Evolutionary conservation across 495 filamentous ascomycete genomes (phyloP), one percentile per base, ranked within the genome.

Genomic region (Annulohypoxylon bovei): DNA sequence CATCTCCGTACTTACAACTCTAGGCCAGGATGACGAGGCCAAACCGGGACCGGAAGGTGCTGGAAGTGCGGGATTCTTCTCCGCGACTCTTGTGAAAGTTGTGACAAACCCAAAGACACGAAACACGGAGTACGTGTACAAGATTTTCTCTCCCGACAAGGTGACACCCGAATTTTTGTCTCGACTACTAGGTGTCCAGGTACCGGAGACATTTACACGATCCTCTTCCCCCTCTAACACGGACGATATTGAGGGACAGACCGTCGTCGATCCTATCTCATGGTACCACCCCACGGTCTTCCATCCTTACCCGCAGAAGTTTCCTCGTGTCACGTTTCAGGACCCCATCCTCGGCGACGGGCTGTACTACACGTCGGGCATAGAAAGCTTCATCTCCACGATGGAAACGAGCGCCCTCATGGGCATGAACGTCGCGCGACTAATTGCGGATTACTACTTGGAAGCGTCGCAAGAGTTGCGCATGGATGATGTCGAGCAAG

Each of bases 341-440:
- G 91, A 96, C 40, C 85, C 89, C 0, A 82, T 88, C 62, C 77
- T 98, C 1, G 90, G 85, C 8, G 70, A 84, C 1, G 83, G 86
- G 0, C 75, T 98, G 11, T 98, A 92, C 86, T 98, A 99, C 76
- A 98, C 95, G 0, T 89, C 91, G 42, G 95, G 92, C 0, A 97
- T 98, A 56, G 95, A 99, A 81, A 90, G 89, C 70, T 98, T 99
- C 73, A 97, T 98, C 64, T 93, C 89, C 12, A 97, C 95, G 0
- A 99, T 99, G 95, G 95, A 99, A 84, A 99, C 96, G 6, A 98
- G 91, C 77, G 90, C 91, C 0, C 77, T 98, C 73, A 97, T 97
- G 95, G 95, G 95, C 0, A 94, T 88, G 85, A 98, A 99, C 80
- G 91, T 98, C 37, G 95, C 95, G 11, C 84, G 85, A 25, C 80